A percentile compares a stretch with the other conserved stretches of the same genome.
Evolutionary conservation across 1,139 yeast genomes (phyloP).

Genomic region (Sugiyamaella neomexicana): DNA sequence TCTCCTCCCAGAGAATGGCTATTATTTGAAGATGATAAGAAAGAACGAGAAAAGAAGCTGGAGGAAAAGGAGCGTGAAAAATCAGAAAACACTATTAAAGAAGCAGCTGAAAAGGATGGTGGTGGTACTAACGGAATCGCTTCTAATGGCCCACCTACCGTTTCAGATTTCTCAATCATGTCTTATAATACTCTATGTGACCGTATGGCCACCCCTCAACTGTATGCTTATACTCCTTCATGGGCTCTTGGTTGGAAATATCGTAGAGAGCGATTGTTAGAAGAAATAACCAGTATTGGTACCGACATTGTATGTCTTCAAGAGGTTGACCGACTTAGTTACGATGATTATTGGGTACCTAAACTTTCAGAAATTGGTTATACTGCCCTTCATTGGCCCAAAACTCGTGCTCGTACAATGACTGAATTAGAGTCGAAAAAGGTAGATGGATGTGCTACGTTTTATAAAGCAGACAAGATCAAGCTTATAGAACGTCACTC

Average conservation of each 20-base stretch:
- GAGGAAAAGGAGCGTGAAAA: neutral
- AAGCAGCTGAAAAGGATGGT: conserved; percentile 31
- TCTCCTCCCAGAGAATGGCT: conserved; percentile 84
- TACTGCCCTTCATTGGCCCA: conserved; percentile 76
- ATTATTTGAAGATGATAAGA: conserved; percentile 53
- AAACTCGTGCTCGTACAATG: conserved; percentile 93
- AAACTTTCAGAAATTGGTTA: conserved; percentile 72
- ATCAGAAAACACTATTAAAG: conserved; percentile 21
- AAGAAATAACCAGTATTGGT: conserved; percentile 63
- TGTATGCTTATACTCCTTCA: conserved; percentile 93
- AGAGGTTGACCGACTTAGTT: conserved; percentile 89
- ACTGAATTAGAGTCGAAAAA: conserved; percentile 72
- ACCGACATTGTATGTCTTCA: conserved; percentile 88
- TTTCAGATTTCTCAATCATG: conserved; percentile 62
- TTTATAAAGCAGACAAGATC: conserved; percentile 70
- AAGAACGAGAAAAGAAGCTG: neutral
- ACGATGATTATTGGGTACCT: conserved; percentile 84
- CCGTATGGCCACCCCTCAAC: conserved; percentile 87
- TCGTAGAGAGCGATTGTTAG: conserved; percentile 70
- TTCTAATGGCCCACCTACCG: conserved; percentile 2
- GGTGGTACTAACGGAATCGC: conserved; percentile 22
- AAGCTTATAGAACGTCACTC: conserved; percentile 67
- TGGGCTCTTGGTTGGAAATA: conserved; percentile 98
- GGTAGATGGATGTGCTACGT: conserved; percentile 97
- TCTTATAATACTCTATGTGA: conserved; percentile 93